Base-by-base conservation (phyloP, 2,329 filamentous ascomycete species). In the Mycosphaerella arachidis region DNA sequence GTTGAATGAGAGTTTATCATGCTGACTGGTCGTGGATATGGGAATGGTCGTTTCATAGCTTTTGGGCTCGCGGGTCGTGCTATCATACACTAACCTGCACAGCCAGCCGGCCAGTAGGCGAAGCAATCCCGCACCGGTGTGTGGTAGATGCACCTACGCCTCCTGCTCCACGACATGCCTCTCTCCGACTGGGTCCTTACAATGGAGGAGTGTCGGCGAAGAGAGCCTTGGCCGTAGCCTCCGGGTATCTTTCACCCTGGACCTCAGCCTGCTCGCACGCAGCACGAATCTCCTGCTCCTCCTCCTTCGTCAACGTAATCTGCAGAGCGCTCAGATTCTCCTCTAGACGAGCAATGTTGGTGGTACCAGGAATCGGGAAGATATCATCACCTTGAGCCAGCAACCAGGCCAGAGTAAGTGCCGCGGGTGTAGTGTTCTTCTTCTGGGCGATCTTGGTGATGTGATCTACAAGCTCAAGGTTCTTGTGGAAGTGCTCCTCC, bases 371-470 rank as follows among this genome's bases (percentile, higher is more conserved):
- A 59, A 72, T 71, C 0, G 86, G 83, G 66, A 85, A 81, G 53
- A 88, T 76, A 64, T 86, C 82, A 2, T 81, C 77, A 13, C 71
- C 71, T 66, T 88, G 84, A 4, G 80, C 80, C 63, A 86, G 66
- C 58, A 89, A 66, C 85, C 86, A 89, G 0, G 86, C 86, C 30
- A 89, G 75, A 1, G 83, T 81, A 33, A 90, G 69, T 68, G 90
- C 82, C 1, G 77, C 78, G 0, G 83, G 66, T 0, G 85, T 86
- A 50, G 76, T 78, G 3, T 75, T 78, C 72, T 88, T 87, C 62
- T 73, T 76, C 46, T 78, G 73, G 0, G 83, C 84, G 6, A 87
- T 67, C 5, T 68, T 74, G 3, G 73, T 70, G 58, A 88, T 77
- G 18, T 71, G 71, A 33, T 82, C 79, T 3, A 85, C 79, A 2